These are phyloP conservation scores for Karstenula rhodostoma DNA, from an alignment of 2,329 filamentous ascomycete species.

Conservation along the genomic window DNA sequence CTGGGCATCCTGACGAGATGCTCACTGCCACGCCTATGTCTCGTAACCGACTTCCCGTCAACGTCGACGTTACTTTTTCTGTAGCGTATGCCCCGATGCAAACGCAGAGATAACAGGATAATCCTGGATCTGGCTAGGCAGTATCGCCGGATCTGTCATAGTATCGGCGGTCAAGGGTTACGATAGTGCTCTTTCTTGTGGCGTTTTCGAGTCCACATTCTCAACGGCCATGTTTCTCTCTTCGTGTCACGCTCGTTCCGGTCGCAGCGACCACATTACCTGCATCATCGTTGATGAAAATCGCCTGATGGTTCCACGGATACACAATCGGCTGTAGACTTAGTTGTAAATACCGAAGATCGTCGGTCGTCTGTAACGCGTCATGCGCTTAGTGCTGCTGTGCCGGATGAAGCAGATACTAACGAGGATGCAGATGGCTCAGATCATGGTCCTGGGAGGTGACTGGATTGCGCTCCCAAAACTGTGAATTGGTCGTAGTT, in stretches of 20 bases:
- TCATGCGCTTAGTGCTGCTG: not conserved
- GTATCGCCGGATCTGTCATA: constrained; percentile 6
- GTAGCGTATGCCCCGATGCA: not conserved
- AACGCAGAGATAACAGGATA: constrained; percentile 5
- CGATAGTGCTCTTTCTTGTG: constrained; percentile 4
- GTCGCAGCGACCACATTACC: not conserved
- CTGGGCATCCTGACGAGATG: not conserved
- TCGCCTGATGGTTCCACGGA: not conserved
- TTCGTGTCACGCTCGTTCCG: not conserved
- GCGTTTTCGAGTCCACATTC: not conserved
- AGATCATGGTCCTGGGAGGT: not conserved
- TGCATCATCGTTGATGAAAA: not conserved
- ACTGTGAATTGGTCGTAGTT: not conserved
- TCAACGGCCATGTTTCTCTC: not conserved
- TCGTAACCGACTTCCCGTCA: not conserved
- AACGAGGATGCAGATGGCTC: not conserved
- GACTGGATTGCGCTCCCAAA: not conserved
- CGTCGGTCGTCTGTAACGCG: not conserved
- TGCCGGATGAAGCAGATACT: not conserved
- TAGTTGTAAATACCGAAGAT: not conserved
- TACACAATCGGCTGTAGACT: not conserved
- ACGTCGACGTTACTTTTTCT: not conserved
- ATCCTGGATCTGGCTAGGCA: constrained; percentile 7
- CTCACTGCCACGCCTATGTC: not conserved
- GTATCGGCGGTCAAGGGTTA: not conserved